Percentiles rank a stretch among this genome's conserved stretches.
These are phyloP conservation scores for Ophiostoma tasmaniense DNA, from an alignment of 2,329 filamentous ascomycete genomes.

Conservation along the genomic window DNA sequence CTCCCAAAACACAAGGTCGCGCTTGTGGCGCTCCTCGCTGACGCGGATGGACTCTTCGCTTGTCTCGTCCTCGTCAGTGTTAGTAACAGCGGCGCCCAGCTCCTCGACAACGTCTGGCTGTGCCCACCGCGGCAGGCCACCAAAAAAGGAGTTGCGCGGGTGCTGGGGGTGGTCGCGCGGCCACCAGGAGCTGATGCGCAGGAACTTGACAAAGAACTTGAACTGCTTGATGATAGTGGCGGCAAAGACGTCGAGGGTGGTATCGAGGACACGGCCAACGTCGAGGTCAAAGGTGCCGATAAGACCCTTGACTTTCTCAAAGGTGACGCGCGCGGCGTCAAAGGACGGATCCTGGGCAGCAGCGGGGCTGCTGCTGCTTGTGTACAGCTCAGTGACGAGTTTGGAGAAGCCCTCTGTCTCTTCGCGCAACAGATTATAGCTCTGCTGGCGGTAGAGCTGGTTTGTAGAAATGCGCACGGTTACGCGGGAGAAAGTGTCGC, in stretches of 20 bases:
- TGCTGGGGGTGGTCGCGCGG: constrained; percentile 51
- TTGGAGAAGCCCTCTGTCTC: constrained; percentile 97
- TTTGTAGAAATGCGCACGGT: constrained; percentile 88
- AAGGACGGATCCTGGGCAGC: constrained; percentile 52
- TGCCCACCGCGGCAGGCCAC: constrained; percentile 78
- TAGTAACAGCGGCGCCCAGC: constrained; percentile 34
- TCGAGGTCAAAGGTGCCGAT: constrained; percentile 97
- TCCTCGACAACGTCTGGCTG: constrained; percentile 60
- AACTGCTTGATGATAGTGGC: constrained; percentile 87
- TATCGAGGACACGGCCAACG: constrained; percentile 86
- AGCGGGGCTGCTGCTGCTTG: constrained; percentile 61
- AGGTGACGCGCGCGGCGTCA: constrained; percentile 76
- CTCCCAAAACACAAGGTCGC: constrained; percentile 75
- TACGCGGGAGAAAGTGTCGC: constrained; percentile 74
- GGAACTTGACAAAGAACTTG: constrained; percentile 87
- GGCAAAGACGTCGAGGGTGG: constrained; percentile 90
- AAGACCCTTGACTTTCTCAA: constrained; percentile 84
- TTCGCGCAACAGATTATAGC: constrained; percentile 91
- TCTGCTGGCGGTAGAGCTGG: constrained; percentile 86
- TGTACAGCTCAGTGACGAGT: constrained; percentile 90
- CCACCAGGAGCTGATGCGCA: constrained; percentile 95
- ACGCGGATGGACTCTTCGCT: constrained; percentile 61
- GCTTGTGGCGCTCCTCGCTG: constrained; percentile 46
- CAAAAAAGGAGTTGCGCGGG: constrained; percentile 38
- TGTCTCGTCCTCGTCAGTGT: constrained; percentile 61